These are phyloP conservation scores for Colletotrichum paranaense DNA, from an alignment of 2,329 filamentous ascomycete species.

Conservation along the genomic window DNA sequence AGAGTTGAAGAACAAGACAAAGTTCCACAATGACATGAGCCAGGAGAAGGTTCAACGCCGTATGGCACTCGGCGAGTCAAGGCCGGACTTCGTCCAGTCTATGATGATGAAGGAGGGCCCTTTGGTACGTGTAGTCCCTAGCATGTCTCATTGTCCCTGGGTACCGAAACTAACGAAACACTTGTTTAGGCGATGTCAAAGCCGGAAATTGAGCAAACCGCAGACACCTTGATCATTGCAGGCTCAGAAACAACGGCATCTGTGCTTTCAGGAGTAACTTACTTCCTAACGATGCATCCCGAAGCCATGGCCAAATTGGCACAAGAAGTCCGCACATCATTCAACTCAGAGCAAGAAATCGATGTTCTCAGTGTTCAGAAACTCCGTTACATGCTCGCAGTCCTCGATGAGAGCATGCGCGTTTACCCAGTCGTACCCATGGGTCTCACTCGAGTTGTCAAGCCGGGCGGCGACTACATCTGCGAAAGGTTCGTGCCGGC, in stretches of 20 bases:
- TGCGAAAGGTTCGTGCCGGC: slow-evolving; percentile 45
- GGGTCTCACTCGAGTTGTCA: slow-evolving; percentile 42
- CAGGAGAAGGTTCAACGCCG: slow-evolving; percentile 21
- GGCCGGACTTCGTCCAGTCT: slow-evolving; percentile 38
- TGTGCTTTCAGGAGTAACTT: slow-evolving; percentile 53
- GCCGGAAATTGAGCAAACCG: slow-evolving; percentile 28
- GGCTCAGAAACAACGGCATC: slow-evolving; percentile 61
- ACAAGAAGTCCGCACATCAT: slow-evolving; percentile 53
- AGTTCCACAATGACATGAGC: slow-evolving; percentile 16
- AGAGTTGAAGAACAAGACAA: background rate
- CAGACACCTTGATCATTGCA: slow-evolving; percentile 43
- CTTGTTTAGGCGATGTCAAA: slow-evolving; percentile 26
- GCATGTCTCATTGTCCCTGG: fast-evolving
- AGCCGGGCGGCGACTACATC: slow-evolving; percentile 46
- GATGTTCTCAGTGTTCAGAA: slow-evolving; percentile 42
- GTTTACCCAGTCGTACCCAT: slow-evolving; percentile 44
- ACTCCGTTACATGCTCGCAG: slow-evolving; percentile 53
- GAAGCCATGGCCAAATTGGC: slow-evolving; percentile 44
- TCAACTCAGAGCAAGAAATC: slow-evolving; percentile 51
- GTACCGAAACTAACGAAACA: fast-evolving
- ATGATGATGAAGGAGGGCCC: slow-evolving; percentile 36
- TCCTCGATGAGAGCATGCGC: slow-evolving; percentile 54
- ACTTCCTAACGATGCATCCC: slow-evolving; percentile 49
- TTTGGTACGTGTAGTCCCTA: background rate
- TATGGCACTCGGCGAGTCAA: slow-evolving; percentile 31